phyloP scores from a whole-genome alignment of 2,329 filamentous ascomycete genomes.

The Epichloe sp. region DNA sequence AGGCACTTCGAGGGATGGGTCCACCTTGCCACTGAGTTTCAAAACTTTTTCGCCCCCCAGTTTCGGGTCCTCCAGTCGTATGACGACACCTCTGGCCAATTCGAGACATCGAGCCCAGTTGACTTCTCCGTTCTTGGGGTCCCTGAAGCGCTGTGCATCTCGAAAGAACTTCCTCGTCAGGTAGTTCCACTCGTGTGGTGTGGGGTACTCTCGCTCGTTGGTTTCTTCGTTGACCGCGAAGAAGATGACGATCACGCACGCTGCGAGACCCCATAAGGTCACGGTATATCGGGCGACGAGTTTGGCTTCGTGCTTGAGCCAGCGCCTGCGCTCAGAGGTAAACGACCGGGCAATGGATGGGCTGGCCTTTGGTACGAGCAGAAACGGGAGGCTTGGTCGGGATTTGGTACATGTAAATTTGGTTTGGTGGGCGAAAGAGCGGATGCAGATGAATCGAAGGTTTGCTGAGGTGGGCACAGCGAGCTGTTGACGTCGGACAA shows the following conservation, averaged over 20 bases:
- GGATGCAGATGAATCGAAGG: conserved; percentile 11
- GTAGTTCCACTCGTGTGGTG: conserved; percentile 70
- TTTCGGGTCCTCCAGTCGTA: conserved; percentile 53
- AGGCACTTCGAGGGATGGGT: conserved; percentile 53
- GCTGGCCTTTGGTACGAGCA: conserved; percentile 33
- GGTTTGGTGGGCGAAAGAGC: conserved; percentile 16
- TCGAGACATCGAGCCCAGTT: conserved; percentile 58
- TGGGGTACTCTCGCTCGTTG: conserved; percentile 64
- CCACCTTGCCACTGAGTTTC: conserved; percentile 45
- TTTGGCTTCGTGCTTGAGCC: conserved; percentile 57
- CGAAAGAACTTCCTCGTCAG: conserved; percentile 56
- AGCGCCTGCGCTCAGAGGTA: conserved; percentile 63
- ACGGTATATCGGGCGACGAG: conserved; percentile 54
- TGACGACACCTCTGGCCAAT: conserved; percentile 45
- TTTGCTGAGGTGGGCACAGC: conserved; percentile 8
- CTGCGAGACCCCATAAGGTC: conserved; percentile 51
- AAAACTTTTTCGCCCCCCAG: conserved; percentile 54
- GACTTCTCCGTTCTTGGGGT: conserved; percentile 36
- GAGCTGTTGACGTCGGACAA: conserved; percentile 16
- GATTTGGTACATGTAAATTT: conserved; percentile 17
- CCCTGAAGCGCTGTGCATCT: conserved; percentile 45
- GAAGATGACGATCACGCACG: conserved; percentile 46
- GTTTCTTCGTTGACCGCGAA: conserved; percentile 60
- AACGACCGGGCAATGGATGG: conserved; percentile 54
- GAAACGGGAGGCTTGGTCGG: conserved; percentile 32